Evolutionary conservation across 345 rosid genomes (phyloP).

Genomic region (Arabidopsis suecica): DNA sequence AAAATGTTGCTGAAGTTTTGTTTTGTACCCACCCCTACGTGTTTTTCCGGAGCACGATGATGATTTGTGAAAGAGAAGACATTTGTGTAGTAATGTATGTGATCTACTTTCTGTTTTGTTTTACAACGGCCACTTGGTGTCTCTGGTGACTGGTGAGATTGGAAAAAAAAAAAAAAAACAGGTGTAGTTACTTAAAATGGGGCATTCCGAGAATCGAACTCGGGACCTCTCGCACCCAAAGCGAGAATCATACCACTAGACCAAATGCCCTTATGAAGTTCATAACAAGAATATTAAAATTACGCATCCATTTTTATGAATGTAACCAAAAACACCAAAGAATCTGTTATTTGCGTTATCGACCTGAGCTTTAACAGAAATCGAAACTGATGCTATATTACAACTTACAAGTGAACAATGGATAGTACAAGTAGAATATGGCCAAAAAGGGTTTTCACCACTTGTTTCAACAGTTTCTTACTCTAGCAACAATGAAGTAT

Average conservation of each 20-base stretch:
- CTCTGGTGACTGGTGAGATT: no score
- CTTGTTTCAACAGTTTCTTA: neutral
- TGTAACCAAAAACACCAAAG: neutral
- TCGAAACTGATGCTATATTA: neutral
- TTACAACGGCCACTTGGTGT: neutral
- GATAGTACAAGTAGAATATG: neutral
- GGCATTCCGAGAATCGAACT: slow-evolving; percentile 86
- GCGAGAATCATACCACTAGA: slow-evolving; percentile 85
- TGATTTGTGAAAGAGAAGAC: slow-evolving; percentile 23
- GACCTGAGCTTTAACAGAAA: neutral
- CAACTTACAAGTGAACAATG: neutral
- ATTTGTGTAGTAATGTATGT: slow-evolving; percentile 7
- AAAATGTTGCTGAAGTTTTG: slow-evolving; percentile 22
- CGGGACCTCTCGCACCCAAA: slow-evolving; percentile 88
- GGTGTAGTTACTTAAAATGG: neutral
- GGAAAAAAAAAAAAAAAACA: no score
- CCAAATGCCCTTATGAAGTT: slow-evolving; percentile 60
- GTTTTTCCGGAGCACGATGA: neutral
- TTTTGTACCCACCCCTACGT: neutral
- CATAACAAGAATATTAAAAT: accelerated
- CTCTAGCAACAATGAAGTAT: slow-evolving; percentile 6
- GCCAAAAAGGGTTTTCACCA: neutral
- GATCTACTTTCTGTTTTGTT: neutral
- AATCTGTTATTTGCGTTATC: neutral
- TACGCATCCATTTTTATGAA: neutral